Conservation (phyloP, 2,329 filamentous ascomycete genomes). For the Tolypocladium sp. region DNA sequence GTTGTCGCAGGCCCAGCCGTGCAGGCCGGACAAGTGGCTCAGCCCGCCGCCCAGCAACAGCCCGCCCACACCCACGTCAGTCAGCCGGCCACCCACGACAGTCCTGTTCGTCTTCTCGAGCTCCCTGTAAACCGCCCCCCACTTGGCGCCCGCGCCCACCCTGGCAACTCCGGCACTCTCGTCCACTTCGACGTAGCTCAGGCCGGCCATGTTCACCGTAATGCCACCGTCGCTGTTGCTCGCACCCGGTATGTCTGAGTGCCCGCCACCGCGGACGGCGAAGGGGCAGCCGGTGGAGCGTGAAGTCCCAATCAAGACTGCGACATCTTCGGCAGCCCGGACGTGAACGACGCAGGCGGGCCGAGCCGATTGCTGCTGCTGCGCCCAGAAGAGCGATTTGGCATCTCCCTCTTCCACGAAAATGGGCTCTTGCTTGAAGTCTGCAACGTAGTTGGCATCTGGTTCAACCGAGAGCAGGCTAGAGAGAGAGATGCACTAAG, state of each 20-base stretch:
- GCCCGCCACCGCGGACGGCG: slow-evolving; percentile 6
- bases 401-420: too few species aligned
- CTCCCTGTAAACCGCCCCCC: slow-evolving; percentile 12
- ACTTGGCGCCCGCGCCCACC: slow-evolving; percentile 17
- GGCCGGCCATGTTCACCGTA: slow-evolving; percentile 1
- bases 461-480: too few species aligned
- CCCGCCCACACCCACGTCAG: slow-evolving; percentile 14
- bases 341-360: too few species aligned
- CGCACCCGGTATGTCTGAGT: slow-evolving; percentile 4
- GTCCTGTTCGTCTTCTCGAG: slow-evolving; percentile 9
- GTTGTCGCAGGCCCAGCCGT: slow-evolving; percentile 29
- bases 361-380: too few species aligned
- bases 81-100: slow-evolving; percentile 13
- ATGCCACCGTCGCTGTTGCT: slow-evolving; percentile 5
- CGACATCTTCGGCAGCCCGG: too few species aligned
- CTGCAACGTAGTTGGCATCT: too few species aligned
- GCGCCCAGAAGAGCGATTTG: too few species aligned
- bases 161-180: slow-evolving; percentile 6
- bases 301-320: too few species aligned
- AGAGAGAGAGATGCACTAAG: too few species aligned
- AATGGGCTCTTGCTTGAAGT: too few species aligned
- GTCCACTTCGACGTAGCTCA: not conserved
- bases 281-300: not conserved
- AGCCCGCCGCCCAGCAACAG: slow-evolving; percentile 29
- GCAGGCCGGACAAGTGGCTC: slow-evolving; percentile 4